Percentiles rank a stretch among this genome's conserved stretches.
phyloP scores from a whole-genome alignment of 208 protist species.

The Leishmania arabica region DNA sequence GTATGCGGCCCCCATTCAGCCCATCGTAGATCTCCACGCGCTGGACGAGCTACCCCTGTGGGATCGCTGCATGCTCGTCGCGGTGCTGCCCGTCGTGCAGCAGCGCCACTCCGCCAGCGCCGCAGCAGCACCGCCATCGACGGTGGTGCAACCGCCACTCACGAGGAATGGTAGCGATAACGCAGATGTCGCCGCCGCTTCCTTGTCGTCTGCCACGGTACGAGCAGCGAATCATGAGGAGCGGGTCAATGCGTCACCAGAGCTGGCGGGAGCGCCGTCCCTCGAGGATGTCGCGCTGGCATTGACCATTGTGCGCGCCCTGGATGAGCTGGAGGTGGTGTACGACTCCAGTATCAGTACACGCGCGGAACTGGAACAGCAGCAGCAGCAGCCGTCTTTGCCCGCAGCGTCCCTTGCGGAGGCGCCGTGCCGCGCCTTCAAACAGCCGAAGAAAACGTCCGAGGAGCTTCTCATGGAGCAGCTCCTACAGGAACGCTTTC shows the following conservation, averaged over 20 bases:
- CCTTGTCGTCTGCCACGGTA: neutral
- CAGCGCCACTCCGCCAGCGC: conserved; percentile 20
- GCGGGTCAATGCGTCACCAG: neutral
- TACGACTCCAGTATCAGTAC: conserved; percentile 45
- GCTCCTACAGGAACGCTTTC: conserved; percentile 64
- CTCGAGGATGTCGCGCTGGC: conserved; percentile 37
- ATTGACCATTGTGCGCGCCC: conserved; percentile 42
- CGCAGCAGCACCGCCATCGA: neutral
- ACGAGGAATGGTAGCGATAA: neutral
- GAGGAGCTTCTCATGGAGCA: conserved; percentile 70
- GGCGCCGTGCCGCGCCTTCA: neutral
- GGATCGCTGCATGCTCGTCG: conserved; percentile 60
- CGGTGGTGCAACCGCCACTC: neutral
- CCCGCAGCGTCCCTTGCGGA: neutral
- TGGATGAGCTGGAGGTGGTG: conserved; percentile 73
- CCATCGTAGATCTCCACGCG: conserved; percentile 2
- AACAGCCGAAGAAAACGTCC: conserved; percentile 18
- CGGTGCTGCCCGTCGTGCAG: conserved; percentile 57
- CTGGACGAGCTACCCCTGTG: conserved; percentile 47
- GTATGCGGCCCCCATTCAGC: conserved; percentile 15
- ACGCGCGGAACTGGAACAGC: conserved; percentile 4
- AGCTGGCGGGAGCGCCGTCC: neutral
- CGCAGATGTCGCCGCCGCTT: neutral
- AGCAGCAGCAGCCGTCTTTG: neutral
- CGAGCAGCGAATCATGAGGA: neutral